A percentile compares a stretch with the other conserved stretches of the same genome.
Conservation (phyloP, 2,329 filamentous ascomycete genomes). For the Ilyonectria sp. region DNA sequence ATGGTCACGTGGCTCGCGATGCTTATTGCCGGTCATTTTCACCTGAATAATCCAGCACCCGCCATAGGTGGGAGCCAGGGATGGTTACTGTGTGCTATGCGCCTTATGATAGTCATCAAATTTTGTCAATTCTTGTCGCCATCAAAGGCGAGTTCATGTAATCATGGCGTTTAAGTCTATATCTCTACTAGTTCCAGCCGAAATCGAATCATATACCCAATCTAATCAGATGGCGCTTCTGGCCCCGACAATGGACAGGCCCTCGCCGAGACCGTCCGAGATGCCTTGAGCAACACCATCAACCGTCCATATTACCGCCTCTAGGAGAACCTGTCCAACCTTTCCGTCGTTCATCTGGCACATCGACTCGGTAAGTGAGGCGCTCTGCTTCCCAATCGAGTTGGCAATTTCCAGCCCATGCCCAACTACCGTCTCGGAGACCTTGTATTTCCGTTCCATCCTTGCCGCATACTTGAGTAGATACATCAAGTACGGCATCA, state of each 20-base stretch:
- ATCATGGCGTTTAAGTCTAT: slow-evolving; percentile 5
- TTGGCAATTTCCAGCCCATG: slow-evolving; percentile 71
- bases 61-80: neutral
- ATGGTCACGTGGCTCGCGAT: slow-evolving; percentile 9
- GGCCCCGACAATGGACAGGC: slow-evolving; percentile 47
- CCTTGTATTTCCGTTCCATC: slow-evolving; percentile 77
- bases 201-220: neutral
- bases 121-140: slow-evolving; percentile 17
- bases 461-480: slow-evolving; percentile 69
- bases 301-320: slow-evolving; percentile 72
- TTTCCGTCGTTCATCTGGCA: slow-evolving; percentile 75
- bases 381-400: slow-evolving; percentile 69
- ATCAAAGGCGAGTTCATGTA: slow-evolving; percentile 14
- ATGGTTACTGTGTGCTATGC: neutral
- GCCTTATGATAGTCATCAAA: neutral
- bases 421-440: slow-evolving; percentile 82
- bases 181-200: slow-evolving; percentile 20
- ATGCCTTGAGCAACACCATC: slow-evolving; percentile 77
- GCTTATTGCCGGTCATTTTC: neutral
- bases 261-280: slow-evolving; percentile 71
- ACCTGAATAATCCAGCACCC: neutral
- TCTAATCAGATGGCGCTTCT: slow-evolving; percentile 14
- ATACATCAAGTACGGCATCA: slow-evolving; percentile 73
- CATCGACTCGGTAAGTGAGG: slow-evolving; percentile 70
- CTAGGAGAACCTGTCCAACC: slow-evolving; percentile 71